Percentiles rank a stretch among this genome's conserved stretches.
These are phyloP conservation scores for Tetracladium maxilliforme DNA, from an alignment of 2,329 filamentous ascomycete species.

Conservation along the genomic window DNA sequence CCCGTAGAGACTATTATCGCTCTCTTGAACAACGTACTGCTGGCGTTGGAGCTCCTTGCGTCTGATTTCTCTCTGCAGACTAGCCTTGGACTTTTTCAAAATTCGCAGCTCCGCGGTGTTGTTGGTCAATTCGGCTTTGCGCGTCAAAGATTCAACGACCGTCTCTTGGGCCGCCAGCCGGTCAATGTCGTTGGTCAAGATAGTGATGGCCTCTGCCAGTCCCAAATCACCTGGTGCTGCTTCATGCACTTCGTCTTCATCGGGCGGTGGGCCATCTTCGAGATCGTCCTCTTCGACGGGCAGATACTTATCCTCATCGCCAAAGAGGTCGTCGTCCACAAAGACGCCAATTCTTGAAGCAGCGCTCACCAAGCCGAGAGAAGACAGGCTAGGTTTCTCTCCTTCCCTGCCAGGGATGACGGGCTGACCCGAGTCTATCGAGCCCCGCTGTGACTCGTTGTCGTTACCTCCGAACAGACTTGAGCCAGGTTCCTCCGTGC, in stretches of 20 bases:
- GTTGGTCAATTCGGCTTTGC: conserved; percentile 93
- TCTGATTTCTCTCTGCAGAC: conserved; percentile 79
- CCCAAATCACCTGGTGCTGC: conserved; percentile 90
- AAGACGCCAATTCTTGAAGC: conserved; percentile 86
- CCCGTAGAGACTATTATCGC: conserved; percentile 91
- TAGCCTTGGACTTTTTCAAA: conserved; percentile 83
- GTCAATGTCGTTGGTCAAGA: conserved; percentile 80
- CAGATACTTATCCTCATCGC: conserved; percentile 71
- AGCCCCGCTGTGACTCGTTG: conserved; percentile 46
- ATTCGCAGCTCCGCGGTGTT: conserved; percentile 90
- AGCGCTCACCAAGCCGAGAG: conserved; percentile 77
- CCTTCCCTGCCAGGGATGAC: conserved; percentile 11
- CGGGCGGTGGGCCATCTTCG: conserved; percentile 36
- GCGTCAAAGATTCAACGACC: conserved; percentile 78
- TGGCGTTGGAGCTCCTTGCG: conserved; percentile 91
- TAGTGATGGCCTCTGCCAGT: conserved; percentile 80
- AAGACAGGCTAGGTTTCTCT: conserved; percentile 76
- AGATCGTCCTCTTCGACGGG: conserved; percentile 75
- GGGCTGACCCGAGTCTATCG: conserved; percentile 37
- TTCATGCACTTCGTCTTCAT: conserved; percentile 76
- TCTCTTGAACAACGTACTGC: conserved; percentile 95
- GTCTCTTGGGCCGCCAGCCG: conserved; percentile 76
- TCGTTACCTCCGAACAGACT: conserved; percentile 36
- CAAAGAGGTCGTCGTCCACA: conserved; percentile 82
- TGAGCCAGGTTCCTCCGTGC: conserved; percentile 29